Conservation (phyloP, 495 filamentous ascomycete species). For the Lasiosphaeriaceae sp. region DNA sequence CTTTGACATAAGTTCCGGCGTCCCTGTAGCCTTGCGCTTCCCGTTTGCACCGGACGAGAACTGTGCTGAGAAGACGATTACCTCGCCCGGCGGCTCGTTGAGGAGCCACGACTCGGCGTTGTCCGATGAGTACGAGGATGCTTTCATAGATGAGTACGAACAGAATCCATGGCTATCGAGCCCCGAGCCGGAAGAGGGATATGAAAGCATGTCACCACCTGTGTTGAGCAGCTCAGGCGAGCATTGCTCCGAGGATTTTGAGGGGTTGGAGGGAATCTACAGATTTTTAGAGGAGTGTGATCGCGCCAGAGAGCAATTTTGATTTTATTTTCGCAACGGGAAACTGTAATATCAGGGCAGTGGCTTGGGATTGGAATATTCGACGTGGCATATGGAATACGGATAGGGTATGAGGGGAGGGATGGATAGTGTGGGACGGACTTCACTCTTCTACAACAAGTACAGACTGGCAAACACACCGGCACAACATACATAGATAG, state of each 20-base stretch:
- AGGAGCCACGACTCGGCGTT: slow-evolving; percentile 42
- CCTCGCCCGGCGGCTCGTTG: slow-evolving; percentile 48
- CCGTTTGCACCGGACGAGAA: slow-evolving; percentile 74
- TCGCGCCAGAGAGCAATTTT: slow-evolving; percentile 42
- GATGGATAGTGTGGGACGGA: no score
- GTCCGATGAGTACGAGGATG: slow-evolving; percentile 21
- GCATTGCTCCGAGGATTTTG: slow-evolving; percentile 55
- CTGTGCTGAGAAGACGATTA: slow-evolving; percentile 29
- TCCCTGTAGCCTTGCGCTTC: slow-evolving; percentile 72
- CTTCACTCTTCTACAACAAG: no score
- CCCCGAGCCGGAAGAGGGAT: slow-evolving; percentile 42
- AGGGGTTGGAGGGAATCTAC: slow-evolving; percentile 82
- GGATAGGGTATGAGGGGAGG: no score
- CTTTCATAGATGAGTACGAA: slow-evolving; percentile 25
- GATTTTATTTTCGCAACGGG: neutral
- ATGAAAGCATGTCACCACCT: slow-evolving; percentile 47
- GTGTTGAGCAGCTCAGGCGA: slow-evolving; percentile 37
- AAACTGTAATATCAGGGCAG: no score
- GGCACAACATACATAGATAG: no score
- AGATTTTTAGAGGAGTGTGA: slow-evolving; percentile 86
- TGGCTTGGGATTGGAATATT: neutral
- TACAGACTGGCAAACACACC: no score
- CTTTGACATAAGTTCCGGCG: slow-evolving; percentile 59
- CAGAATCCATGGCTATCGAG: slow-evolving; percentile 47
- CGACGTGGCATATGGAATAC: no score